Base-by-base conservation (phyloP, 2,329 filamentous ascomycete species). In the Venturia oleaginea region DNA sequence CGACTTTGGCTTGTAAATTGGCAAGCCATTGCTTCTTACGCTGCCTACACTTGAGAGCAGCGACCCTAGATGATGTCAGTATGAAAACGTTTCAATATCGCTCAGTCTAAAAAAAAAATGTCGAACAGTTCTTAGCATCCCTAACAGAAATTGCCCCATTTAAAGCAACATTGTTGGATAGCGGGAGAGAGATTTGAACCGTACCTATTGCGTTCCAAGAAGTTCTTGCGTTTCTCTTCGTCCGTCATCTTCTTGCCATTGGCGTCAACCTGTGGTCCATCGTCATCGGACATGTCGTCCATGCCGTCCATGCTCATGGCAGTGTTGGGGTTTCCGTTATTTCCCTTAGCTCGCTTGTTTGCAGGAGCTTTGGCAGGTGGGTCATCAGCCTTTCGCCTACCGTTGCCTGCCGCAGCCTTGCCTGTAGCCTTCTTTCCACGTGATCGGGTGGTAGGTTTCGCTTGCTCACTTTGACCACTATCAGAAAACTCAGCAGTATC, bases 21-120 rank as follows among this genome's bases (percentile, higher is more conserved):
- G 90, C 90, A 65, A 97, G 84, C 94, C 94, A 99, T 74, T 97
- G 94, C 83, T 99, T 99, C 83, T 99, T 99, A 24, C 94, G 86
- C 76, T 99, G 94, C 67, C 94, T 89, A 76, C 94, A 99, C 74
- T 99, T 99, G 66, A 99, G 81, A 3, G 94, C 94, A 67, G 94
- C 94, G 68, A 99, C 92, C 73, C 94, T 97, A 68, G 27, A 30
- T 37, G 7, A 37, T 48, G 64, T 76, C 68, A 76, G 71, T 30
- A 24, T 22, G n/a, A 66, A 4, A 43, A 37, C 7, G 22, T 32
- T 40, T 30, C 7, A 42, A 5, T 30, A 3, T 6, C 19, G 3
- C 27, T 5, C 7, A 42, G 40, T 15, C 40, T 17, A n/a, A n/a
- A n/a, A n/a, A n/a, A n/a, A n/a, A n/a, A n/a, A n/a, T n/a, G n/a